These are phyloP conservation scores for Stylonectria norvegica DNA, from an alignment of 2,329 filamentous ascomycete species.

Conservation along the genomic window DNA sequence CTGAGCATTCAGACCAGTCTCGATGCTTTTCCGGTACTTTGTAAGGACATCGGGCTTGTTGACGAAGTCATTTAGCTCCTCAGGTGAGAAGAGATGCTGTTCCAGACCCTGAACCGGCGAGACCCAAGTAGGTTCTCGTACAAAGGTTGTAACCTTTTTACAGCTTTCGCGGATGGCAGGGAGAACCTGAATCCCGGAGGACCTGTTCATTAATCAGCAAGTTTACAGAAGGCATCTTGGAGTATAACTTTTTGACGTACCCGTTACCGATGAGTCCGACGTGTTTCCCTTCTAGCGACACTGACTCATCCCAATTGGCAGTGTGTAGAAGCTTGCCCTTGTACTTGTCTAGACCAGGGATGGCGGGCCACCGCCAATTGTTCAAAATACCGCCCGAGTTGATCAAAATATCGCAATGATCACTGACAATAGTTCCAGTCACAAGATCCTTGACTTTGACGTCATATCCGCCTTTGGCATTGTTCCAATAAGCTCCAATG, in stretches of 20 bases:
- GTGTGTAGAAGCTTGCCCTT: constrained; percentile 50
- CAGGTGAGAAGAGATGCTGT: constrained; percentile 38
- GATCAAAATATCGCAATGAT: constrained; percentile 43
- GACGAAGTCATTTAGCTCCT: constrained; percentile 40
- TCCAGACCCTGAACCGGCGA: constrained; percentile 42
- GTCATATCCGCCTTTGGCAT: constrained; percentile 41
- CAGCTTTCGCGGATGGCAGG: constrained; percentile 42
- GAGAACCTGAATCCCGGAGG: constrained; percentile 45
- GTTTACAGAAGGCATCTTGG: neutral
- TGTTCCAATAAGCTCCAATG: constrained; percentile 43
- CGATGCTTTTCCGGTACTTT: constrained; percentile 42
- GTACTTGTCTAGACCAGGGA: constrained; percentile 45
- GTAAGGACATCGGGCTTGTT: constrained; percentile 37
- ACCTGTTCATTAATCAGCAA: constrained; percentile 14
- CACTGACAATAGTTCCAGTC: constrained; percentile 4
- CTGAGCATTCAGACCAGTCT: constrained; percentile 43
- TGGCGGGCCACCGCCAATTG: constrained; percentile 50
- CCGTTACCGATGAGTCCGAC: constrained; percentile 45
- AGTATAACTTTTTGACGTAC: constrained; percentile 1
- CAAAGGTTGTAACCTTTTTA: constrained; percentile 45
- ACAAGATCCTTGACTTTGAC: constrained; percentile 35
- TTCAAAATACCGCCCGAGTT: constrained; percentile 48
- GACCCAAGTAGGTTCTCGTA: constrained; percentile 50
- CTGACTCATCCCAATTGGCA: constrained; percentile 47
- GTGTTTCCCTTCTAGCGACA: constrained; percentile 35